Evolutionary conservation across 169 alveolate species (phyloP).

Genomic region (Cryptosporidium andersoni): DNA sequence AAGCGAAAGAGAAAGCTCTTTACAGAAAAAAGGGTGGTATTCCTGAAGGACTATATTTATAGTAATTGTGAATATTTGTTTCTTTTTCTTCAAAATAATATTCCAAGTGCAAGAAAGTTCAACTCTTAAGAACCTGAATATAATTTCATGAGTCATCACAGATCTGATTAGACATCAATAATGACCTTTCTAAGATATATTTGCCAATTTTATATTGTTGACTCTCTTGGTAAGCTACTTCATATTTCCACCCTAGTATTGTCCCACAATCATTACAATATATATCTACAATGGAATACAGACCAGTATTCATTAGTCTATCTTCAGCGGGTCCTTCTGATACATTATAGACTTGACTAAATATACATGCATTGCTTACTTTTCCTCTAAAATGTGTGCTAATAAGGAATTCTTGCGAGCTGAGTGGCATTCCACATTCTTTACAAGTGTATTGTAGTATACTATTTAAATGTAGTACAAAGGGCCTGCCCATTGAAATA

Average conservation of each 20-base stretch:
- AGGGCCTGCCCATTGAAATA: no score
- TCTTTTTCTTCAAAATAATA: constrained; percentile 11
- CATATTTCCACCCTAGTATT: constrained; percentile 73
- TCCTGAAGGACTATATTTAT: constrained; percentile 96
- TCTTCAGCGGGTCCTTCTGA: constrained; percentile 87
- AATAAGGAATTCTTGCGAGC: no score
- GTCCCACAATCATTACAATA: constrained; percentile 89
- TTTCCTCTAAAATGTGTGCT: no score
- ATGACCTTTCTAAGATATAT: no score
- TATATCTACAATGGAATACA: constrained; percentile 86
- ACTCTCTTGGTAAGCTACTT: no score
- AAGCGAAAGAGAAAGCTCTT: constrained; percentile 98
- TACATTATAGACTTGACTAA: constrained; percentile 82
- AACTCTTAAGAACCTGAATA: no score
- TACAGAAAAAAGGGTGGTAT: constrained; percentile 97
- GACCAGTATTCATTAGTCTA: constrained; percentile 90
- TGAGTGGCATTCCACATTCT: no score
- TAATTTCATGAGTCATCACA: no score
- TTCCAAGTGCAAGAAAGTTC: background rate
- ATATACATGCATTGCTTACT: background rate
- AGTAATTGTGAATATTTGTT: constrained; percentile 26
- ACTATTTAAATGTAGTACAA: no score
- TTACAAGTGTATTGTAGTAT: no score
- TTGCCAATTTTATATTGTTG: no score
- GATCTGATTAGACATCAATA: no score